These are phyloP conservation scores for Backusella parvicylindrica DNA, from an alignment of 192 early-diverging fungal species.

Conservation along the genomic window DNA sequence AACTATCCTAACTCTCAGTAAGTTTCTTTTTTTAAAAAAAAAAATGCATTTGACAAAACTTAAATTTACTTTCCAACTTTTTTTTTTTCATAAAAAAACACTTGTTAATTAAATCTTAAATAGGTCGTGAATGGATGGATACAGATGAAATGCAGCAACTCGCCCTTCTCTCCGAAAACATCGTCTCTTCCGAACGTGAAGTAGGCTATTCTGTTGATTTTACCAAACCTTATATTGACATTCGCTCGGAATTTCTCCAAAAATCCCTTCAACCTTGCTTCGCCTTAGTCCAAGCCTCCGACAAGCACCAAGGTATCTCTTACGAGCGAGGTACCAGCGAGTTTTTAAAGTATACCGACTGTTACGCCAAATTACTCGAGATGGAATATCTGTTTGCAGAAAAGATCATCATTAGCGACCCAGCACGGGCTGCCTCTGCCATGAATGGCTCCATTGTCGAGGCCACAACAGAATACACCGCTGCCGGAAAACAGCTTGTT, in stretches of 20 bases:
- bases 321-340: conserved; percentile 64
- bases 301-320: conserved; percentile 40
- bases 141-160: conserved; percentile 22
- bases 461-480: conserved; percentile 45
- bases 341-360: conserved; percentile 57
- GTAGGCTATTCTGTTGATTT: conserved; percentile 49
- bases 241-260: conserved; percentile 60
- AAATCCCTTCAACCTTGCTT: conserved; percentile 50
- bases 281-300: conserved; percentile 46
- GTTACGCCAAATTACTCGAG: conserved; percentile 59
- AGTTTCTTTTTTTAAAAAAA: not conserved
- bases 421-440: conserved; percentile 31
- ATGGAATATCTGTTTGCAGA: conserved; percentile 59
- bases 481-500: conserved; percentile 50
- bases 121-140: conserved; percentile 14
- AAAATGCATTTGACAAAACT: no score
- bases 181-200: conserved; percentile 44
- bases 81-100: not conserved
- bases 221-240: conserved; percentile 62
- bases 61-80: not conserved
- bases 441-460: conserved; percentile 45
- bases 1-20: conserved; percentile 19
- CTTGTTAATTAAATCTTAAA: not conserved
- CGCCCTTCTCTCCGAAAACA: conserved; percentile 43
- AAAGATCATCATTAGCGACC: conserved; percentile 60